A percentile compares a stretch with the other conserved stretches of the same genome.
phyloP scores from a whole-genome alignment of 2,329 filamentous ascomycete species.

The Aphanocladium album region DNA sequence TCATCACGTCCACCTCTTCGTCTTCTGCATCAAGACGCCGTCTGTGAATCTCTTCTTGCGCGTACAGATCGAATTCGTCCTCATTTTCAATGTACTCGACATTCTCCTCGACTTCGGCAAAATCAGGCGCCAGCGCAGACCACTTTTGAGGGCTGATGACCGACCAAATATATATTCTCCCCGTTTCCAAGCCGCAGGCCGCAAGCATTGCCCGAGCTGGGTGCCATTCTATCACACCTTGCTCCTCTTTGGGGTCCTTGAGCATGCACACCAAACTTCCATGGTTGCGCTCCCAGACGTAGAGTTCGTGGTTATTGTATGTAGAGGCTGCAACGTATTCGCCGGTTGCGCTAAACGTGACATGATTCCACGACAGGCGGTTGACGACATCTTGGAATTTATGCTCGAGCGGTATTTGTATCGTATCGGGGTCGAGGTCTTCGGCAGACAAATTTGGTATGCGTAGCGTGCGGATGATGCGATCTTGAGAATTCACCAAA shows the following conservation, averaged over 20 bases:
- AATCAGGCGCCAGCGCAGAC: conserved; percentile 95
- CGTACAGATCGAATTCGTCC: conserved; percentile 97
- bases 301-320: conserved; percentile 97
- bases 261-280: conserved; percentile 95
- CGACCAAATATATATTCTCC: conserved; percentile 92
- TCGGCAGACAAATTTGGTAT: conserved; percentile 69
- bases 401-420: conserved; percentile 89
- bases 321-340: conserved; percentile 97
- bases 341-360: conserved; percentile 87
- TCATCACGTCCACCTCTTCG: conserved; percentile 86
- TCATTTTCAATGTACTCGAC: conserved; percentile 93
- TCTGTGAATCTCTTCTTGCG: conserved; percentile 89
- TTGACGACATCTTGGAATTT: conserved; percentile 99
- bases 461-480: conserved; percentile 88
- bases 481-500: conserved; percentile 88
- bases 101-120: conserved; percentile 96
- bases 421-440: conserved; percentile 74
- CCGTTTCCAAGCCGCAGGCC: conserved; percentile 87
- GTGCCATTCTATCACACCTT: conserved; percentile 97
- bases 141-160: conserved; percentile 93
- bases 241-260: conserved; percentile 92
- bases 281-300: conserved; percentile 93
- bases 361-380: conserved; percentile 91
- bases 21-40: conserved; percentile 86
- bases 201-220: conserved; percentile 81